Base-by-base conservation (phyloP, 352 stramenopile species). In the Phytophthora melonis region DNA sequence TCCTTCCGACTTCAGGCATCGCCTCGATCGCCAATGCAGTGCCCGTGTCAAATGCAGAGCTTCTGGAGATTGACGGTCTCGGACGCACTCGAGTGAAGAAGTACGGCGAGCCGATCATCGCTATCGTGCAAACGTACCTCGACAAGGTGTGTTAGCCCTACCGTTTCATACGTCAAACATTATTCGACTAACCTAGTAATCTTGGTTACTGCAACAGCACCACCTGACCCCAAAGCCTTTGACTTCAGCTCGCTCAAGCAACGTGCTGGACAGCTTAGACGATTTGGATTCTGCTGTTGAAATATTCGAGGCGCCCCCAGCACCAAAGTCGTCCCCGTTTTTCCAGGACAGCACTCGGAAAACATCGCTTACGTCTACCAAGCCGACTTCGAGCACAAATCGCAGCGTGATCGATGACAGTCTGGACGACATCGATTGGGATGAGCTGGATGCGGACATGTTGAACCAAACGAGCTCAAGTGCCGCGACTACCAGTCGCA, bases 31-130 rank as follows among this genome's bases (percentile, higher is more conserved):
- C 88, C 32, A 93, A 93, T 65, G 84, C 86, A 10, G 87, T 93
- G 11, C 90, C 90, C 9, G 75, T 93, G 5, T 88, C 90, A 27
- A 95, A 80, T 58, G 82, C 87, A 0, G 90, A 97, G 49, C 70
- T 97, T 4, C 83, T 88, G 5, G 88, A 91, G 36, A 94, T 97
- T 41, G 90, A 97, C 54, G 90, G 90, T 49, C 80, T 97, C 13
- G 90, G 90, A 50, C 83, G 86, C 6, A 95, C 88, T 74, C 90
- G 90, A 14, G 86, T 94, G 19, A 94, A 95, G 65, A 97, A 97
- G 58, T 97, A 93, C 68, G 90, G 90, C 21, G 80, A 90, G 27
- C 76, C 90, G 23, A 95, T 97, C 74, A 93, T 97, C 32, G 75
- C 90, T 8, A 94, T 97, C 41, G 88, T 97, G 39, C 86, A 93